Evolutionary conservation across 495 filamentous ascomycete genomes (phyloP).

Genomic region (Talaromyces thailandensis): DNA sequence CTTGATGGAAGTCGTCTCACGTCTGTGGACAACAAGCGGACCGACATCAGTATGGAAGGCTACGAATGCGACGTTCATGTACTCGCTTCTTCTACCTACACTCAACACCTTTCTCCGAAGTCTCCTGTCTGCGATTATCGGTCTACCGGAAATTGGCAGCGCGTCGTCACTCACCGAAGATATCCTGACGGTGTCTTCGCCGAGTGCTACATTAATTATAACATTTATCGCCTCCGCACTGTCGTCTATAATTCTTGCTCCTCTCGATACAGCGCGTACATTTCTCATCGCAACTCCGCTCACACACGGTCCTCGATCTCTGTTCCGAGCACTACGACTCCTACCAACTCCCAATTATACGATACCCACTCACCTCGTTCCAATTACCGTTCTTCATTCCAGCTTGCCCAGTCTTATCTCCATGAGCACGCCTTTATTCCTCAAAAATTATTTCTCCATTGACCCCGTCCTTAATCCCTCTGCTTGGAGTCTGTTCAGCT

Average conservation of each 20-base stretch:
- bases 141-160: conserved; percentile 70
- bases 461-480: conserved; percentile 76
- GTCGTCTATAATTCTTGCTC: conserved; percentile 70
- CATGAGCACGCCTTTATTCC: conserved; percentile 69
- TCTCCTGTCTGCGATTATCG: conserved; percentile 72
- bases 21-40: conserved; percentile 83
- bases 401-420: conserved; percentile 73
- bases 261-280: conserved; percentile 84
- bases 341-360: conserved; percentile 62
- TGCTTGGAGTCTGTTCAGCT: conserved; percentile 67
- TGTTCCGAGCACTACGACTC: conserved; percentile 61
- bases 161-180: conserved; percentile 42
- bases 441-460: conserved; percentile 67
- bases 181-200: conserved; percentile 62
- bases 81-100: conserved; percentile 74
- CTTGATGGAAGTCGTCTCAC: conserved; percentile 67
- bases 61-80: conserved; percentile 82
- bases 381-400: conserved; percentile 79
- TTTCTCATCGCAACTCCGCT: conserved; percentile 76
- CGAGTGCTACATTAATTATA: conserved; percentile 62
- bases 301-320: conserved; percentile 59
- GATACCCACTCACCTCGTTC: conserved; percentile 59
- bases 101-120: conserved; percentile 80
- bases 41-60: conserved; percentile 93
- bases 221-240: conserved; percentile 75